Evolutionary conservation across 345 rosid species (phyloP).

Genomic region (Sapria himalayana): DNA sequence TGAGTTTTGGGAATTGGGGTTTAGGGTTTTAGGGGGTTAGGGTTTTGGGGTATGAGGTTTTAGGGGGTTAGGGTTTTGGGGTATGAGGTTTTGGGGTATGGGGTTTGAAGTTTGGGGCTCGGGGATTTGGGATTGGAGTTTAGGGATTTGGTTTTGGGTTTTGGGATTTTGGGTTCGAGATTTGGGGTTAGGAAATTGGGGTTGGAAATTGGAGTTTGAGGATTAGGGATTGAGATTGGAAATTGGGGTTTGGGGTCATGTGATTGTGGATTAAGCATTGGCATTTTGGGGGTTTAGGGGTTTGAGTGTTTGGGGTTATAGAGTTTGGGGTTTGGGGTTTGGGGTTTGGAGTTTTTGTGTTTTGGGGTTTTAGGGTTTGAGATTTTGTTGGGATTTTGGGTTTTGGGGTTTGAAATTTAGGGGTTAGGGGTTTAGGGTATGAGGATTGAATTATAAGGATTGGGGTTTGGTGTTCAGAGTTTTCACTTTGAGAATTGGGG

Average conservation of each 20-base stretch:
- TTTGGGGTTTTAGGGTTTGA: slow-evolving; percentile 7
- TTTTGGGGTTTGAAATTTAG: background rate
- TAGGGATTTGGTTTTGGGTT: too few relatives aligned
- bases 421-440: background rate
- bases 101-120: too few relatives aligned
- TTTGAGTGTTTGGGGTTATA: slow-evolving; percentile 6
- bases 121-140: too few relatives aligned
- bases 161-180: too few relatives aligned
- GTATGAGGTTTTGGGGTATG: slow-evolving; percentile 4
- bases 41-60: too few relatives aligned
- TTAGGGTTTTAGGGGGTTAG: too few relatives aligned
- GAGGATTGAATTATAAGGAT: slow-evolving; percentile 1
- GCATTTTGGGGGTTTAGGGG: background rate
- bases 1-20: too few relatives aligned
- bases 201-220: too few relatives aligned
- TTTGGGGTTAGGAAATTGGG: too few relatives aligned
- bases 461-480: slow-evolving; percentile 4
- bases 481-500: background rate
- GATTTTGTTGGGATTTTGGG: slow-evolving; percentile 7
- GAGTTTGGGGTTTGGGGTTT: slow-evolving; percentile 6
- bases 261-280: background rate
- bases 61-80: slow-evolving; percentile 4
- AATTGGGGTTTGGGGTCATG: background rate
- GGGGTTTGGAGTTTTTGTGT: slow-evolving; percentile 1
- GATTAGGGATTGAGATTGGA: too few relatives aligned